Evolutionary conservation across 2,329 filamentous ascomycete genomes (phyloP).

Genomic region (Stagonosporopsis cucurbitacearum): DNA sequence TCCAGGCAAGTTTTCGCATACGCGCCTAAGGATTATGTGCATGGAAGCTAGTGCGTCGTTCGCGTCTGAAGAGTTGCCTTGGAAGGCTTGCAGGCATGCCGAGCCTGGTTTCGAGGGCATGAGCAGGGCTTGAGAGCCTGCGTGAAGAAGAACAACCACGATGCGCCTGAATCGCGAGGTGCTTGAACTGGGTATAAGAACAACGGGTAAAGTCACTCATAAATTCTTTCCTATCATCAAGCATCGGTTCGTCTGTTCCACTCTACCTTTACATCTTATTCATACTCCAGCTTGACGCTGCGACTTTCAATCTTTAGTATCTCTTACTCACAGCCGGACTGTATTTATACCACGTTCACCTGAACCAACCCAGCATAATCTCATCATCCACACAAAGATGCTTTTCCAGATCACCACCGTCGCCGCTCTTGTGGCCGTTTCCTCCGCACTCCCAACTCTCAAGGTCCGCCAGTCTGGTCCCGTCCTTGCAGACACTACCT

Average conservation of each 20-base stretch:
- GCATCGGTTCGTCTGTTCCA: conserved; percentile 14
- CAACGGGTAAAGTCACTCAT: conserved; percentile 1
- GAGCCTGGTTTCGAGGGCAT: conserved; percentile 11
- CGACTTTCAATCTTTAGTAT: conserved; percentile 18
- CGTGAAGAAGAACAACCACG: neutral
- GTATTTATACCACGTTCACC: conserved; percentile 18
- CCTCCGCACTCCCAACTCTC: conserved; percentile 35
- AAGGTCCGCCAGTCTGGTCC: conserved; percentile 29
- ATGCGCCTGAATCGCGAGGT: neutral
- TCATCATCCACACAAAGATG: conserved; percentile 29
- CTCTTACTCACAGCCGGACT: conserved; percentile 35
- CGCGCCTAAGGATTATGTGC: conserved; percentile 14
- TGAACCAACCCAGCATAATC: neutral
- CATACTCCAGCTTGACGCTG: conserved; percentile 41
- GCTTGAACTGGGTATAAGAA: conserved; percentile 11
- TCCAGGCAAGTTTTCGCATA: conserved; percentile 1
- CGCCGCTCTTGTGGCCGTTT: conserved; percentile 36
- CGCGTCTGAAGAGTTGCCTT: conserved; percentile 15
- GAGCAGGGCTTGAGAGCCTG: neutral
- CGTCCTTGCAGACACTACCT: conserved; percentile 41
- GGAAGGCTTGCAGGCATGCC: conserved; percentile 1
- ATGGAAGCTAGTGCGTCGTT: conserved; percentile 21
- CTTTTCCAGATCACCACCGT: conserved; percentile 37
- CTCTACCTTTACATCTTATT: conserved; percentile 15
- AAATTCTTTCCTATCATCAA: conserved; percentile 28